Conservation (phyloP, 345 rosid species). For the Salix dunnii region DNA sequence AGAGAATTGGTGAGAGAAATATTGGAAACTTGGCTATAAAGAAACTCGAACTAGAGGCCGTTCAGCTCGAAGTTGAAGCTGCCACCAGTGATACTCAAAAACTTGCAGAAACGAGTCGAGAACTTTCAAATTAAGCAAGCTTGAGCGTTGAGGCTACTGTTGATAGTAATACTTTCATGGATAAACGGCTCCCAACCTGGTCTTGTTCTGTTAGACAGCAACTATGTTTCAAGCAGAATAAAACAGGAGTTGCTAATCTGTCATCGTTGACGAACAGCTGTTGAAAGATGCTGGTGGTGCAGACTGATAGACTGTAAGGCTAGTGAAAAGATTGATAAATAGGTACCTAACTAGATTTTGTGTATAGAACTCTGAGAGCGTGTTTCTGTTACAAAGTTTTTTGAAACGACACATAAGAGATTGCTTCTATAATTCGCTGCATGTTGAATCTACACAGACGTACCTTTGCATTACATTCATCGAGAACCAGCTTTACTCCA, state of each 20-base stretch:
- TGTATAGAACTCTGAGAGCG: neutral
- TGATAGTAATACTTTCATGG: conserved; percentile 17
- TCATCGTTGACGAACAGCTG: conserved; percentile 63
- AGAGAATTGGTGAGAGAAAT: conserved; percentile 58
- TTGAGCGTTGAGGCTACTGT: conserved; percentile 38
- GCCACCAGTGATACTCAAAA: conserved; percentile 64
- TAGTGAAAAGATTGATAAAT: conserved; percentile 3
- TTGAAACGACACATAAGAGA: neutral
- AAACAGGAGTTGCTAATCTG: too few species aligned
- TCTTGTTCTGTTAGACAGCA: conserved; percentile 20
- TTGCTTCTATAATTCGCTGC: neutral
- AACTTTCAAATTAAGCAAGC: conserved; percentile 48
- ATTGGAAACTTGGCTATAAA: conserved; percentile 67
- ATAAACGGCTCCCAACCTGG: conserved; percentile 12
- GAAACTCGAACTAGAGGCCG: conserved; percentile 80
- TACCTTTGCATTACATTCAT: neutral
- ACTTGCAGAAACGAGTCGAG: conserved; percentile 66
- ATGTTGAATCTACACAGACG: neutral
- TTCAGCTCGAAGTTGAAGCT: conserved; percentile 77
- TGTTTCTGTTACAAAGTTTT: neutral
- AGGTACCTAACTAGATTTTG: conserved; percentile 1
- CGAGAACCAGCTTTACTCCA: neutral
- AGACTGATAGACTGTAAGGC: conserved; percentile 17
- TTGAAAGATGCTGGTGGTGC: conserved; percentile 59
- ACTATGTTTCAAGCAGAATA: conserved; percentile 44